These are phyloP conservation scores for Vittaforma corneae DNA, from an alignment of 371 early-diverging fungal species.

Conservation along the genomic window DNA sequence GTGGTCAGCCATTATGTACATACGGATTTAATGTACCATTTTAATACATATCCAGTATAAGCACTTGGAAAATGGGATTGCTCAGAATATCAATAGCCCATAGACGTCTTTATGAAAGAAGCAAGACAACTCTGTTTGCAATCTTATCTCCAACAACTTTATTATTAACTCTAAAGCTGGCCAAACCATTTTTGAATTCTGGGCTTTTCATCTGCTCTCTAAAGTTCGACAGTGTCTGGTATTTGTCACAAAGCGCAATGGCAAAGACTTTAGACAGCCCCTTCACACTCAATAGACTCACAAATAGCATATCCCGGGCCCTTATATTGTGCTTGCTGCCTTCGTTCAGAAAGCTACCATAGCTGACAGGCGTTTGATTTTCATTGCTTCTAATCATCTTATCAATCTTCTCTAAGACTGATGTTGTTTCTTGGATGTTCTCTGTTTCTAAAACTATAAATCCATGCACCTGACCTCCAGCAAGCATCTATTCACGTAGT, in stretches of 20 bases:
- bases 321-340: conserved; percentile 16
- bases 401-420: conserved; percentile 36
- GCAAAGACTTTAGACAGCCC: conserved; percentile 36
- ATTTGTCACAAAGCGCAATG: conserved; percentile 14
- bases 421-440: conserved; percentile 42
- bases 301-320: conserved; percentile 14
- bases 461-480: conserved; percentile 24
- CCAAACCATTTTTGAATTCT: not conserved
- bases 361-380: not conserved
- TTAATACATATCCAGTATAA: no score
- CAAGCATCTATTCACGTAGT: conserved; percentile 3
- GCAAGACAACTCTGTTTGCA: conserved; percentile 1
- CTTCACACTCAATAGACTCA: conserved; percentile 22
- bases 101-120: conserved; percentile 2
- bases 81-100: no score
- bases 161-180: not conserved
- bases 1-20: no score
- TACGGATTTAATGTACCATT: no score
- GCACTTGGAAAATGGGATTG: no score
- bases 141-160: not conserved
- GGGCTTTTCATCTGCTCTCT: not conserved
- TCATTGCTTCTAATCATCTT: not conserved
- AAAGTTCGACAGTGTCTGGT: conserved; percentile 27
- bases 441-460: conserved; percentile 52
- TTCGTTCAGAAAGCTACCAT: conserved; percentile 40